phyloP scores from a whole-genome alignment of 768 basidiomycete genomes.

The Melanogaster broomeanus region DNA sequence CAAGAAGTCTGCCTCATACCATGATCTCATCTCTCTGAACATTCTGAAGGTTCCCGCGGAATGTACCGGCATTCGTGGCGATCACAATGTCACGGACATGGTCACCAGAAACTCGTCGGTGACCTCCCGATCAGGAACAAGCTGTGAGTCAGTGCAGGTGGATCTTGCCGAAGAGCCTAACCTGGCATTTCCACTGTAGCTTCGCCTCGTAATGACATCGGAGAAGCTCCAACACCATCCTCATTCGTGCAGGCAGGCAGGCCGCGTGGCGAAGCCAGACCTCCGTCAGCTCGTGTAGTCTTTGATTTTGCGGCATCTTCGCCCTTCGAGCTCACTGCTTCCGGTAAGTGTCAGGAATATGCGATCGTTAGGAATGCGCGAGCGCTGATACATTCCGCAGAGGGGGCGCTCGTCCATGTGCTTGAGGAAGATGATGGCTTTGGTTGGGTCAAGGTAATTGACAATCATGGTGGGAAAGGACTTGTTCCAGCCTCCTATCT shows the following conservation, averaged over 20 bases:
- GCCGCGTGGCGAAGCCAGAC: conserved; percentile 43
- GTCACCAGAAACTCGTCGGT: conserved; percentile 34
- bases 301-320: conserved; percentile 79
- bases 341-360: conserved; percentile 43
- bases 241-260: conserved; percentile 51
- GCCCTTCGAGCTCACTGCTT: conserved; percentile 72
- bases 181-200: conserved; percentile 6
- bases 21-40: conserved; percentile 9
- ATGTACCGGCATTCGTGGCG: conserved; percentile 43
- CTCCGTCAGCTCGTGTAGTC: conserved; percentile 59
- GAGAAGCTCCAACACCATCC: conserved; percentile 49
- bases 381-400: conserved; percentile 37
- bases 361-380: conserved; percentile 4
- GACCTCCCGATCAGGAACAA: conserved; percentile 33
- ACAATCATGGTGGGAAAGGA: conserved; percentile 59
- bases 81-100: conserved; percentile 24
- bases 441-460: conserved; percentile 80
- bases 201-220: conserved; percentile 1
- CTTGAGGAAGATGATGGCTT: conserved; percentile 84
- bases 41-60: conserved; percentile 67
- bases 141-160: conserved; percentile 15
- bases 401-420: conserved; percentile 63
- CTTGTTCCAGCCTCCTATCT: conserved; percentile 87
- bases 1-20: conserved; percentile 24
- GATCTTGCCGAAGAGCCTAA: conserved; percentile 5